Percentiles rank a stretch among this genome's conserved stretches.
Evolutionary conservation across 352 stramenopile species (phyloP).

Genomic region (Plasmopara viticola): DNA sequence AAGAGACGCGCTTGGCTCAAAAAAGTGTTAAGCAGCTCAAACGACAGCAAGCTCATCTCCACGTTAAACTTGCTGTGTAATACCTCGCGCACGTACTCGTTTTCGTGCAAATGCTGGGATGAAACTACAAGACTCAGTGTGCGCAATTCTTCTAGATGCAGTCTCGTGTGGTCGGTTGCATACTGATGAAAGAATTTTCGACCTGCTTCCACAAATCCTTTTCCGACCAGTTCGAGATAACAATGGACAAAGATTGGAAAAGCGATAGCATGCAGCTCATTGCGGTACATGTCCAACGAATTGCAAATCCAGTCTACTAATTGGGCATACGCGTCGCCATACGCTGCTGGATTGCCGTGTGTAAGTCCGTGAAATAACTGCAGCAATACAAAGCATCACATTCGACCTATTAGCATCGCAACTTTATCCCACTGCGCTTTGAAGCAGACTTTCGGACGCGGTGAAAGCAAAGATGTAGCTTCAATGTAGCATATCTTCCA

Average conservation of each 20-base stretch:
- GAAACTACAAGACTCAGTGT: conserved; percentile 58
- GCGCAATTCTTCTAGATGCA: conserved; percentile 68
- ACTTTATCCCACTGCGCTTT: neutral
- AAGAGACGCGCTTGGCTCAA: conserved; percentile 75
- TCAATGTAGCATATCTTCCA: neutral
- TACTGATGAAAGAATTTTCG: conserved; percentile 57
- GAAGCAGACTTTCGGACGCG: too few relatives aligned
- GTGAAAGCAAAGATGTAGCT: neutral
- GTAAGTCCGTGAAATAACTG: conserved; percentile 76
- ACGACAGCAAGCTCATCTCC: conserved; percentile 75
- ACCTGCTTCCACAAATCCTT: conserved; percentile 45
- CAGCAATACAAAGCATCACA: conserved; percentile 11
- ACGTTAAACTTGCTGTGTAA: conserved; percentile 82
- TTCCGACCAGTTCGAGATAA: conserved; percentile 71
- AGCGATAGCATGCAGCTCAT: conserved; percentile 68
- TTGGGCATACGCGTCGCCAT: conserved; percentile 61
- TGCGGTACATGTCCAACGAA: conserved; percentile 83
- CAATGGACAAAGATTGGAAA: conserved; percentile 82
- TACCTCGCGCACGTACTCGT: conserved; percentile 74
- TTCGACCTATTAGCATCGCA: conserved; percentile 12
- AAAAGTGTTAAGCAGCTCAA: conserved; percentile 77
- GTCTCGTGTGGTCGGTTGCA: conserved; percentile 50
- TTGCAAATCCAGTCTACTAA: conserved; percentile 82
- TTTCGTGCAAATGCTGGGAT: conserved; percentile 51
- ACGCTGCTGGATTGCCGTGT: conserved; percentile 43